A percentile compares a stretch with the other conserved stretches of the same genome.
These are phyloP conservation scores for Ceratocystis papillata DNA, from an alignment of 2,329 filamentous ascomycete genomes.

Conservation along the genomic window DNA sequence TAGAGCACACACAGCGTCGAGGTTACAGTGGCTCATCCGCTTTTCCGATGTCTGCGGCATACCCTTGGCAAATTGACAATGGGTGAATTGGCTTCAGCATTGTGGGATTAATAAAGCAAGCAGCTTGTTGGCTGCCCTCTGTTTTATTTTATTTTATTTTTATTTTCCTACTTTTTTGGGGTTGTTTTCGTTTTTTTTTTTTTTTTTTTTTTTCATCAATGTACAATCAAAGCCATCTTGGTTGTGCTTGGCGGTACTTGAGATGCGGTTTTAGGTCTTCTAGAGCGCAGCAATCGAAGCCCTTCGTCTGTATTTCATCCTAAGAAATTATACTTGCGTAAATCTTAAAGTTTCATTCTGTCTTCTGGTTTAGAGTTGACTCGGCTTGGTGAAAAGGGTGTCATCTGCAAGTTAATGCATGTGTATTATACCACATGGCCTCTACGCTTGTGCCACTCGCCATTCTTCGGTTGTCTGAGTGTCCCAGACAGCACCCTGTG, in stretches of 20 bases:
- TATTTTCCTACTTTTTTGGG: too few relatives aligned
- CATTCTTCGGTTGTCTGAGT: background rate
- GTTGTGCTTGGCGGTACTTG: background rate
- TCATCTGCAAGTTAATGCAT: slow-evolving; percentile 1
- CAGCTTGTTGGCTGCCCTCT: background rate
- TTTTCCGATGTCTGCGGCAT: background rate
- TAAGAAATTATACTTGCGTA: background rate
- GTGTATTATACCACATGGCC: slow-evolving; percentile 2
- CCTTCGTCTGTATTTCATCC: background rate
- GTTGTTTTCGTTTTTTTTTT: too few relatives aligned
- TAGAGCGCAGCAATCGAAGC: background rate
- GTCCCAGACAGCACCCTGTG: background rate
- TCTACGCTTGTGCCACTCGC: background rate
- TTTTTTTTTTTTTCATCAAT: background rate
- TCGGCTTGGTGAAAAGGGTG: background rate
- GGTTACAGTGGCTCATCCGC: slow-evolving; percentile 1
- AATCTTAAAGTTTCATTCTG: background rate
- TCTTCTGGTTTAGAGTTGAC: background rate
- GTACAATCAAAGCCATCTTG: background rate
- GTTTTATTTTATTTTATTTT: too few relatives aligned
- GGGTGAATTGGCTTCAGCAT: background rate
- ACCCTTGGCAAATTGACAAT: background rate
- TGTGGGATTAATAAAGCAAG: background rate
- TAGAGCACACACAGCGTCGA: background rate
- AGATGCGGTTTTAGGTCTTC: background rate